Base-by-base conservation (phyloP, 495 filamentous ascomycete genomes). In the Xylaria intraflava region DNA sequence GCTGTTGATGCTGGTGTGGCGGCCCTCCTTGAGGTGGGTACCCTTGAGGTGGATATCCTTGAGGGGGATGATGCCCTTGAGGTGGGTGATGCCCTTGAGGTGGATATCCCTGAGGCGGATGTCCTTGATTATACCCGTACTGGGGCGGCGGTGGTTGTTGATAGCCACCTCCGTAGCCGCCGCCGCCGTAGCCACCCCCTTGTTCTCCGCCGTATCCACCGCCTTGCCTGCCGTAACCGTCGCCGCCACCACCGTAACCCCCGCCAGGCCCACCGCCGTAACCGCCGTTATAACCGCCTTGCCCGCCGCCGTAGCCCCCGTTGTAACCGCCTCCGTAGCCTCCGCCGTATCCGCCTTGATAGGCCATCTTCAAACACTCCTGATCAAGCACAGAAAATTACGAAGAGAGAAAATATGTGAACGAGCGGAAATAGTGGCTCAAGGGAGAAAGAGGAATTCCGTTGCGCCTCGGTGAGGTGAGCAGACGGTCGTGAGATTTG, bases 21-120 rank as follows among this genome's bases (percentile, higher is more conserved):
- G 51, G 55, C 2, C 46, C 46, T 9, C 48, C 44, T 12, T 43
- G 71, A 2, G 57, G 60, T 6, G 68, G 65, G 10, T 67, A 62
- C 38, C 48, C 44, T 16, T 49, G 59, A 6, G 59, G 55, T 7
- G 44, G 39, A 44, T 63, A 62, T 46, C 67, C 65, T 48, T 70
- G 67, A 5, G 56, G 35, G 17, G 64, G 60, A 0, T 57, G 62
- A 30, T 62, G 51, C 8, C 58, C 55, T 29, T 55, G 41, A 0
- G 17, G 55, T 44, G 53, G 45, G 7, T 38, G 51, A 27, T 64
- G 59, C 16, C 48, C 52, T 38, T 45, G 43, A 2, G 54, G 56
- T 47, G 51, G 58, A 3, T 46, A 46, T 9, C 48, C 44, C 2
- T 43, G 59, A 6, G 59, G 55, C 11, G 48, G 39, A 40, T 63